Evolutionary conservation across 1,284 basidiomycete species (phyloP), one percentile per base, ranked within the genome.

Genomic region (Microbotryum violaceum): DNA sequence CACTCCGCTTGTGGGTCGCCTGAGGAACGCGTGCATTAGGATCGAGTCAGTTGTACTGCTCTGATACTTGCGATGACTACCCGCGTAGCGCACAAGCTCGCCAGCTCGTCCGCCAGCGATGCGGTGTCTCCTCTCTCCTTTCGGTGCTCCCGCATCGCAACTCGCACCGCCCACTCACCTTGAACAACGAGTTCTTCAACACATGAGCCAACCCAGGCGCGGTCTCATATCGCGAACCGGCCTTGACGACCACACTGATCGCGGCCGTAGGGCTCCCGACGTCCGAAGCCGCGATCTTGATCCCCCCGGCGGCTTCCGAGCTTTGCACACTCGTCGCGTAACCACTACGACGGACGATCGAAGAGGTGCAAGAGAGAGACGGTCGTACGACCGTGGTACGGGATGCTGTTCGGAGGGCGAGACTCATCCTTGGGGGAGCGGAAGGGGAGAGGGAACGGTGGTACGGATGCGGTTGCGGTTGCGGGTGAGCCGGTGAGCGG

Each of bases 141-240:
- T 27, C 48, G 4, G 12, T 27, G 6, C 48, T 49, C 21, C 20
- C 48, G 31, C 31, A 9, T 10, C 31, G 31, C 31, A 9, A 31
- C 31, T 31, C 31, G 44, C 37, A 12, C 42, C 75, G 55, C 70
- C 21, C 29, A 71, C 76, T 57, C 70, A 94, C 92, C 87, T 93
- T 96, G 85, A 92, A 96, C 64, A 91, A 86, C 81, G 91, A 94
- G 83, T 90, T 91, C 83, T 93, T 93, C 77, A 96, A 82, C 67
- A 85, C 85, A 79, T 93, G 88, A 10, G 92, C 90, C 67, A 90
- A 83, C 73, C 92, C 92, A 54, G 88, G 83, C 72, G 86, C 85
- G 64, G 84, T 78, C 80, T 97, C 87, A 75, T 85, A 92, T 72
- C 92, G 81, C 72, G 85, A 85, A 60, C 92, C 92, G 62, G 89